These are phyloP conservation scores for Corniculantispora saksenae DNA, from an alignment of 2,329 filamentous ascomycete species.

Conservation along the genomic window DNA sequence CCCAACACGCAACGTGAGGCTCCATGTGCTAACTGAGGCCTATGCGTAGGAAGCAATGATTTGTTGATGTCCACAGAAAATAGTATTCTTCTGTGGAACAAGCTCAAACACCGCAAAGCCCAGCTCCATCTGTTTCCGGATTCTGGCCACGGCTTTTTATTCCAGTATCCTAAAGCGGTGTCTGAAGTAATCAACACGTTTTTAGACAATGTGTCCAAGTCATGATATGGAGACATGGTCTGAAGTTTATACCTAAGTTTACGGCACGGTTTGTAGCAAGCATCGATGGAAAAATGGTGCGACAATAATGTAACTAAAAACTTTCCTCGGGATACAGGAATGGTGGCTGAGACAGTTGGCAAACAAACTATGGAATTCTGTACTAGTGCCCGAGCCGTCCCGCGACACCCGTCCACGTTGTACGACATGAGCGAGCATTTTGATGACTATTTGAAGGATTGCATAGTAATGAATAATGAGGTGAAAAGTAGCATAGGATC, in stretches of 20 bases:
- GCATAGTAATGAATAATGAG: not conserved
- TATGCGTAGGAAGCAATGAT: constrained; percentile 34
- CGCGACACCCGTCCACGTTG: not conserved
- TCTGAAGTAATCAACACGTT: constrained; percentile 36
- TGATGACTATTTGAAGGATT: not conserved
- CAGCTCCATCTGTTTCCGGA: constrained; percentile 38
- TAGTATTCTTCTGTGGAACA: constrained; percentile 40
- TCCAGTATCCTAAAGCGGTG: constrained; percentile 35
- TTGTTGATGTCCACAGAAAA: constrained; percentile 38
- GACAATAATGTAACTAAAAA: not conserved
- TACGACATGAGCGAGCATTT: not conserved
- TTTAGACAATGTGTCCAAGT: constrained; percentile 17
- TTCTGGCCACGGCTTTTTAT: constrained; percentile 39
- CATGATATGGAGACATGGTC: not conserved
- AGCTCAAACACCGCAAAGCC: constrained; percentile 32
- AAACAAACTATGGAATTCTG: constrained; percentile 8
- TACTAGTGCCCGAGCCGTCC: not conserved
- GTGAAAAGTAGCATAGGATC: too few species aligned
- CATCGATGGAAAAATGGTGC: not conserved
- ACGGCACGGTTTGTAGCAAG: not conserved
- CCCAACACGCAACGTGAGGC: not conserved
- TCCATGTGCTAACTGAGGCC: not conserved
- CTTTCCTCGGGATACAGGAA: not conserved
- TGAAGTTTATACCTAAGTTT: too few species aligned
- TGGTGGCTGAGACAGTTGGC: constrained; percentile 8